Percentiles rank a stretch among this genome's conserved stretches.
phyloP scores from a whole-genome alignment of 306 rosid genomes.

The Quercus agrifolia region DNA sequence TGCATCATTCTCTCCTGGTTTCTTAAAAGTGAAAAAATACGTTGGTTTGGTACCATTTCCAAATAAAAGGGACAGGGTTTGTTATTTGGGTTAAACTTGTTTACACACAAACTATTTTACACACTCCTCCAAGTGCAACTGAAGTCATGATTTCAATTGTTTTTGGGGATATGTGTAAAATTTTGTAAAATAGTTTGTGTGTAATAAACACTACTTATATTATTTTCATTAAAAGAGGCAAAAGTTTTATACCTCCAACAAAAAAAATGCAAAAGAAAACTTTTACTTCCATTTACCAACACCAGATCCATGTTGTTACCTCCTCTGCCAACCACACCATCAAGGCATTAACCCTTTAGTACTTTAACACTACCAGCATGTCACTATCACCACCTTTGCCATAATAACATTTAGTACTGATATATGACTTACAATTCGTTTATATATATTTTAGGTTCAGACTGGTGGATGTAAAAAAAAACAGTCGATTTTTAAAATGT shows the following conservation, averaged over 20 bases:
- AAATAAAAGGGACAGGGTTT: background rate
- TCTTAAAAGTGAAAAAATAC: background rate
- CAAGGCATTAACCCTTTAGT: background rate
- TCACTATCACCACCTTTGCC: background rate
- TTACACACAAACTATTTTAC: too few species aligned
- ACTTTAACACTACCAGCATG: background rate
- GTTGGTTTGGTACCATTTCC: background rate
- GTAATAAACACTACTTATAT: background rate
- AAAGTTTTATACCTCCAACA: background rate
- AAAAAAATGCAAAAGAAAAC: background rate
- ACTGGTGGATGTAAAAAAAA: too few species aligned
- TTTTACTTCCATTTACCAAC: background rate
- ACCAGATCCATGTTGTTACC: background rate
- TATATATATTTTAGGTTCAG: background rate
- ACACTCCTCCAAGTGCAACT: too few species aligned
- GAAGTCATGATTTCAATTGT: too few species aligned
- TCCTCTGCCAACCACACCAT: background rate
- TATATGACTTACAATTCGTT: background rate
- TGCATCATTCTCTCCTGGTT: background rate
- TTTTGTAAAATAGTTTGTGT: too few species aligned
- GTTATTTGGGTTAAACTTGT: too few species aligned
- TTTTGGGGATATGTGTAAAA: too few species aligned
- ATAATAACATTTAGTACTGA: background rate
- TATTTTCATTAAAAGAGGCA: background rate
- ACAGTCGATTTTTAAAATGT: too few species aligned